Evolutionary conservation across 2,329 filamentous ascomycete genomes (phyloP), one percentile per base, ranked within the genome.

Genomic region (Trichoderma sp.): DNA sequence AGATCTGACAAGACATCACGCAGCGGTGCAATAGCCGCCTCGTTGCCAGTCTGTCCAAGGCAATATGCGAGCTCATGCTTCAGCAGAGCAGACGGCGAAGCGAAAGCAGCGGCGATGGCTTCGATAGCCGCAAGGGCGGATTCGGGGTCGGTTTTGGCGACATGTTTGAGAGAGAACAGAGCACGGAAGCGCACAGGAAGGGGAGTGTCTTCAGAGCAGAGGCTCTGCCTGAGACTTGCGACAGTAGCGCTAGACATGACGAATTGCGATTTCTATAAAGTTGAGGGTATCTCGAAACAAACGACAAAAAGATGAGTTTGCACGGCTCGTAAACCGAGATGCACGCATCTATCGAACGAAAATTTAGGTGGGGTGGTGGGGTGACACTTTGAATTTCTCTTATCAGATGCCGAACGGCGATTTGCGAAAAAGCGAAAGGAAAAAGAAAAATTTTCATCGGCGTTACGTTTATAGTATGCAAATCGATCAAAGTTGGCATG

Each of bases 31-130:
- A 94, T 88, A 0, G 95, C 92, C 59, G 90, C 90, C 65, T 87
- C 82, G 79, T 97, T 94, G 71, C 90, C 90, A 1, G 93, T 95
- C 83, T 99, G 96, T 8, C 96, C 96, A 3, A 99, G 88, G 79
- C 96, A 99, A 84, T 99, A 99, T 30, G 96, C 96, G 63, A 99
- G 87, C 81, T 99, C 96, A 82, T 99, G 96, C 85, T 98, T 98
- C 61, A 98, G 86, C 9, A 98, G 87, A 3, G 94, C 95, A 5
- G 95, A 98, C 0, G 93, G 91, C 3, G 95, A 97, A 0, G 85
- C 78, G 76, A 99, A 96, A 2, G 87, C 95, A 8, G 94, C 94
- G 3, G 95, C 94, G 76, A 99, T 99, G 55, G 96, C 95, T 71
- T 91, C 87, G 76, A 92, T 88, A 64, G 90, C 88, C 11, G 85